These are phyloP conservation scores for Solanum rostratum DNA, from an alignment of 257 asterid genomes.

Conservation along the genomic window DNA sequence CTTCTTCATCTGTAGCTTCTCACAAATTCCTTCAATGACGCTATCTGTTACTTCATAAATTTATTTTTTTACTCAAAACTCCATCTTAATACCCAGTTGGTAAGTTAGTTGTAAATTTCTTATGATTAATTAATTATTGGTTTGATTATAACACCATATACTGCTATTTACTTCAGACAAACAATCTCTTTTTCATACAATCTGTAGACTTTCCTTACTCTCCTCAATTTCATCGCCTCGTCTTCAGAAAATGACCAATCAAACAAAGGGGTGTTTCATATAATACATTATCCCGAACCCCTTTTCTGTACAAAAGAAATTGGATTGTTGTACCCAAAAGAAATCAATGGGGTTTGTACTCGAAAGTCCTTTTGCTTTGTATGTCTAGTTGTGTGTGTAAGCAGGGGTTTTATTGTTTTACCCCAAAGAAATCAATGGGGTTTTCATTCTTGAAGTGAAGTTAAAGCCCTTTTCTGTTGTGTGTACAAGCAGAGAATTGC, in stretches of 20 bases:
- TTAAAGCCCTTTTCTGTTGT: not conserved
- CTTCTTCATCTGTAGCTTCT: not conserved
- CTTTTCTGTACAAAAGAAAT: not conserved
- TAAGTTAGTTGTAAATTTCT: not conserved
- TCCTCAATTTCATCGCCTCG: conserved; percentile 9
- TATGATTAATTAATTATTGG: not conserved
- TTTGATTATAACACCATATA: not conserved
- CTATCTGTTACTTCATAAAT: not conserved
- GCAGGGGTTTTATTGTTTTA: not conserved
- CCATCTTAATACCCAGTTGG: not conserved
- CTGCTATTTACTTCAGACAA: conserved; percentile 1
- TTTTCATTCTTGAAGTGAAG: not conserved
- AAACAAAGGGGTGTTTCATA: not conserved
- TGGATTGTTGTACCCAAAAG: not conserved
- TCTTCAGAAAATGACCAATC: not conserved
- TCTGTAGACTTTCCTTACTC: not conserved
- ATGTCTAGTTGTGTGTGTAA: too few relatives aligned
- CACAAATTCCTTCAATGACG: not conserved
- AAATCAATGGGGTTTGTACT: not conserved
- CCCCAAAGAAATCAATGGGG: not conserved
- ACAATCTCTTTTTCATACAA: not conserved
- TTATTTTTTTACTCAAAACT: not conserved
- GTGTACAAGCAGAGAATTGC: too few relatives aligned
- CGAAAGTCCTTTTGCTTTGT: not conserved
- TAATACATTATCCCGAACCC: not conserved